Percentiles rank a stretch among this genome's conserved stretches.
Evolutionary conservation across 257 asterid genomes (phyloP).

Genomic region (Solanum bulbocastanum): DNA sequence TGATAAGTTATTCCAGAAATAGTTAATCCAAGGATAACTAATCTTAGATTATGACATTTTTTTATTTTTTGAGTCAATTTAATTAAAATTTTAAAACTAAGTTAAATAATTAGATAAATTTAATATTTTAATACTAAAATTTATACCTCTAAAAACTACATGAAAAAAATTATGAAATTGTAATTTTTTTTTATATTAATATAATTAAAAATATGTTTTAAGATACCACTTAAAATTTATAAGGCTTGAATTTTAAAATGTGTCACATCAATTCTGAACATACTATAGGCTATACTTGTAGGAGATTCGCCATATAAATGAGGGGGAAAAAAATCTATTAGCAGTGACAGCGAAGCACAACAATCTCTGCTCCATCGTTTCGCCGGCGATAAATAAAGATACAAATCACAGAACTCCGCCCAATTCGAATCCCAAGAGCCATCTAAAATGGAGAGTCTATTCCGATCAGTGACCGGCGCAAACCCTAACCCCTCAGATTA

Average conservation of each 20-base stretch:
- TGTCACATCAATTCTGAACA: neutral
- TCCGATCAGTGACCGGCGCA: slow-evolving; percentile 71
- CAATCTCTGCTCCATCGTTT: neutral
- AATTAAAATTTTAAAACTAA: neutral
- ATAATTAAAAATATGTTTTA: too few relatives aligned
- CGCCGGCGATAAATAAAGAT: neutral
- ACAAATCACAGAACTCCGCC: neutral
- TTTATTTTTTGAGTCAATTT: neutral
- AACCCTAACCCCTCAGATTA: slow-evolving; percentile 46
- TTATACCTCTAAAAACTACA: neutral
- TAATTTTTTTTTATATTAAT: neutral
- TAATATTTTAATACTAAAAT: too few relatives aligned
- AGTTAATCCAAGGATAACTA: rapidly evolving
- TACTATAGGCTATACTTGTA: neutral
- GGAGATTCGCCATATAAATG: neutral
- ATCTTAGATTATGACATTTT: neutral
- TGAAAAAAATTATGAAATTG: neutral
- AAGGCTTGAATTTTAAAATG: neutral
- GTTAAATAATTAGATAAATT: too few relatives aligned
- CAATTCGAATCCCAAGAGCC: neutral
- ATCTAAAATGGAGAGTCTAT: slow-evolving; percentile 43
- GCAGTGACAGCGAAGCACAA: neutral
- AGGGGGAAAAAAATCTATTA: neutral
- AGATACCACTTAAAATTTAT: too few relatives aligned
- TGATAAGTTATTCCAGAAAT: too few relatives aligned